Conservation (phyloP, 768 basidiomycete genomes). For the Tephrocybe sp. region DNA sequence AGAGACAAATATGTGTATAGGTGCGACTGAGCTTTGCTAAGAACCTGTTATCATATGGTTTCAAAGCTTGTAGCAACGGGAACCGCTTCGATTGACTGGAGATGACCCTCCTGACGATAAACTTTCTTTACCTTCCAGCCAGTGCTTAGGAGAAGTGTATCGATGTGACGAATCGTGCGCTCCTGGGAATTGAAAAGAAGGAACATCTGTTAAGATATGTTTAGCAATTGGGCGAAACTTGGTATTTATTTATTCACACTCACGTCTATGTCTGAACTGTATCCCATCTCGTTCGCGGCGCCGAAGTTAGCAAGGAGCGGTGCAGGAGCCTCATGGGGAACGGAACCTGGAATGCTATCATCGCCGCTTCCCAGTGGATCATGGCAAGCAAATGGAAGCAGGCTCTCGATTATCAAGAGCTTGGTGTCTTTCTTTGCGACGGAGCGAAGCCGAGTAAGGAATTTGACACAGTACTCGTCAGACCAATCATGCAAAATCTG, state of each 20-base stretch:
- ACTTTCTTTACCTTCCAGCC: neutral
- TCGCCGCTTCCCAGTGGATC: neutral
- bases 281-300: neutral
- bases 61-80: neutral
- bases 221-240: too few relatives aligned
- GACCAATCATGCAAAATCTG: slow-evolving; percentile 12
- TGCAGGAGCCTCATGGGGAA: neutral
- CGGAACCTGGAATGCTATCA: slow-evolving; percentile 22
- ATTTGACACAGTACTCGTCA: slow-evolving; percentile 3
- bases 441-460: slow-evolving; percentile 3
- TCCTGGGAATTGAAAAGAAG: neutral
- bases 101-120: neutral
- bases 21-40: neutral
- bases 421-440: slow-evolving; percentile 1
- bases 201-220: neutral
- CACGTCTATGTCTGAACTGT: neutral
- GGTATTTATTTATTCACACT: too few relatives aligned
- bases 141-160: neutral
- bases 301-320: neutral
- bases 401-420: slow-evolving; percentile 6
- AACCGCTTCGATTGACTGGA: neutral
- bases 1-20: neutral
- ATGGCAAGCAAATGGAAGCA: slow-evolving; percentile 7
- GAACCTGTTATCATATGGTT: too few relatives aligned
- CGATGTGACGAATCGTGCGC: neutral